Evolutionary conservation across 441 rosid species (phyloP), one percentile per base, ranked within the genome.

Genomic region (Bocquillonia castaneifolia): DNA sequence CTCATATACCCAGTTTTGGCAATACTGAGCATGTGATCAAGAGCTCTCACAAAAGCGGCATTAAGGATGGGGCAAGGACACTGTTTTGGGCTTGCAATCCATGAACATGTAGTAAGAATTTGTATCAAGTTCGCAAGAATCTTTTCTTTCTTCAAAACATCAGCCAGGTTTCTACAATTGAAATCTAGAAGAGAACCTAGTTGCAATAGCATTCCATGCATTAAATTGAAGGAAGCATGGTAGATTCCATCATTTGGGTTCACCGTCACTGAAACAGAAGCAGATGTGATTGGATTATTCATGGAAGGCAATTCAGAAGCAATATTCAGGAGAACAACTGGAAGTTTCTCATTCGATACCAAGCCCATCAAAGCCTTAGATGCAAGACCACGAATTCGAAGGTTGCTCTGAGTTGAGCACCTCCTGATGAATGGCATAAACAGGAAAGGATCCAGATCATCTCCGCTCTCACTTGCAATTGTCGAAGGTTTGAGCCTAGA

Each of bases 401-500:
- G 79, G 79, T 94, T 90, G 77, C 87, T 83, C 80, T 94, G 97
- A 51, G 85, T 91, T 71, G 99, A 90, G 81, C 97, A 94, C 78
- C 81, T 87, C 85, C 86, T 84, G 72, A 91, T 88, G 84, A 94
- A 91, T 45, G 91, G 92, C 96, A 94, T 86, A 80, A 94, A 87
- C 37, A 91, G 66, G 79, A 89, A 91, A 1, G 99, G 99, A 79
- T 94, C 97, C 77, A 94, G 84, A 67, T 83, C 87, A 83, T 89
- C 97, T 62, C 96, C 96, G 72, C 78, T 77, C 83, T 94, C 94
- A 75, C 96, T 86, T 18, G 97, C 88, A 67, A 88, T 80, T 62
- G 99, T 68, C 67, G 99, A 91, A 68, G 99, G 96, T 84, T 90
- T 94, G 62, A 94, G 96, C 88, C 97, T 88, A 36, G 96, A 91